These are phyloP conservation scores for Solidago caesia DNA, from an alignment of 129 eudicot species.

Conservation along the genomic window DNA sequence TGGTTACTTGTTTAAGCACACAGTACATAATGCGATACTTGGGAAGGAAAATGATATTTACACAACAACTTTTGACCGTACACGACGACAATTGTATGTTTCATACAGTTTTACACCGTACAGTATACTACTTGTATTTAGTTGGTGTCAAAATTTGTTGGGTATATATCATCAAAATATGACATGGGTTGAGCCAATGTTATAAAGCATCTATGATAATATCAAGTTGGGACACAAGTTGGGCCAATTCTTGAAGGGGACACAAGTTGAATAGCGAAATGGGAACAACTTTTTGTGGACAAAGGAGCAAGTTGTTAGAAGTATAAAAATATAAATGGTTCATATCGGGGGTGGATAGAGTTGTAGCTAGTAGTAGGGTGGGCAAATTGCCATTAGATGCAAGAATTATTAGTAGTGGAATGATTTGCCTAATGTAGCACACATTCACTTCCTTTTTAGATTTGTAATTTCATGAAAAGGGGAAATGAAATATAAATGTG, in stretches of 20 bases:
- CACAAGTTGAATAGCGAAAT: slow-evolving; percentile 26
- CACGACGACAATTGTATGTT: too few species aligned
- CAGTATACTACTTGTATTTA: neutral
- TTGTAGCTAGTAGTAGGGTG: slow-evolving; percentile 16
- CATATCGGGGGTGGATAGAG: slow-evolving; percentile 14
- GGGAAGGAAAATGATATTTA: neutral
- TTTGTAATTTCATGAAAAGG: slow-evolving; percentile 29
- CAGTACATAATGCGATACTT: slow-evolving; percentile 13
- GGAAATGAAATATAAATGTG: slow-evolving; percentile 30
- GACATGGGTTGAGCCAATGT: neutral
- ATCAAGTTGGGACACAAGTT: slow-evolving; percentile 23
- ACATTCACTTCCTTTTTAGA: slow-evolving; percentile 24
- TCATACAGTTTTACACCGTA: neutral
- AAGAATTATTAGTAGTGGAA: slow-evolving; percentile 34
- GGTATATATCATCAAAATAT: neutral
- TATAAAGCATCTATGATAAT: neutral
- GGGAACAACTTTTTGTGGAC: slow-evolving; percentile 21
- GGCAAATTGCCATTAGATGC: slow-evolving; percentile 31
- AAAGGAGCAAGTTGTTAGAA: slow-evolving; percentile 6
- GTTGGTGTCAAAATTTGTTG: too few species aligned
- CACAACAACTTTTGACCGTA: too few species aligned
- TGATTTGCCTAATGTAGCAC: slow-evolving; percentile 29
- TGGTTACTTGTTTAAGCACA: neutral
- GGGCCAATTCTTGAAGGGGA: slow-evolving; percentile 19
- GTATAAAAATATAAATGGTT: neutral